phyloP scores from a whole-genome alignment of 2,329 filamentous ascomycete species.

The Coniochaeta sp. region DNA sequence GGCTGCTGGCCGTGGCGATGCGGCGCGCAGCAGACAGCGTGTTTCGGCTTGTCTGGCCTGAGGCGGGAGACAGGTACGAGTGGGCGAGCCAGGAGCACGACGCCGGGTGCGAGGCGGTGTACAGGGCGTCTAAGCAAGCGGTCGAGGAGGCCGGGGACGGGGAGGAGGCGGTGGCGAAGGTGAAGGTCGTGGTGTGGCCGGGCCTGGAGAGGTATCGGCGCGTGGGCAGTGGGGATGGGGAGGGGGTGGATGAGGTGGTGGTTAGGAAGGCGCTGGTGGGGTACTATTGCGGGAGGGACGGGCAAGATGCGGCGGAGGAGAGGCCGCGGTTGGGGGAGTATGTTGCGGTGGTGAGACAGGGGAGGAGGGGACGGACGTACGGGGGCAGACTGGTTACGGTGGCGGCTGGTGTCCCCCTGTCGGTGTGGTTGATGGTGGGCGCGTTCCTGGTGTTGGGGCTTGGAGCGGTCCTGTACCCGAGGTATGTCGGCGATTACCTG shows the following conservation, averaged over 20 bases:
- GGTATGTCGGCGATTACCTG: background rate
- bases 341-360: background rate
- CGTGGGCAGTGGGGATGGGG: background rate
- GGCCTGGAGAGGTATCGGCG: constrained; percentile 10
- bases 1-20: constrained; percentile 21
- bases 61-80: constrained; percentile 16
- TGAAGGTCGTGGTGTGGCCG: constrained; percentile 13
- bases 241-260: background rate
- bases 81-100: constrained; percentile 12
- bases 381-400: background rate
- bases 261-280: background rate
- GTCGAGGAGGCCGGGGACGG: background rate
- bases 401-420: background rate
- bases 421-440: background rate
- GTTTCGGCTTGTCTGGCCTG: constrained; percentile 20
- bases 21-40: constrained; percentile 18
- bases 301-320: background rate
- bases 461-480: background rate
- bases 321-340: background rate
- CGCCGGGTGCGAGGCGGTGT: constrained; percentile 14
- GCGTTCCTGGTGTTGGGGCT: background rate
- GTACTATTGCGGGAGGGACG: background rate
- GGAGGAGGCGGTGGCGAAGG: constrained; percentile 2
- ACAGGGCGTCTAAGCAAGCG: constrained; percentile 9
- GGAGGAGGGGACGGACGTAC: background rate